Evolutionary conservation across 2,329 filamentous ascomycete genomes (phyloP).

Genomic region (Aspergillus sp.): DNA sequence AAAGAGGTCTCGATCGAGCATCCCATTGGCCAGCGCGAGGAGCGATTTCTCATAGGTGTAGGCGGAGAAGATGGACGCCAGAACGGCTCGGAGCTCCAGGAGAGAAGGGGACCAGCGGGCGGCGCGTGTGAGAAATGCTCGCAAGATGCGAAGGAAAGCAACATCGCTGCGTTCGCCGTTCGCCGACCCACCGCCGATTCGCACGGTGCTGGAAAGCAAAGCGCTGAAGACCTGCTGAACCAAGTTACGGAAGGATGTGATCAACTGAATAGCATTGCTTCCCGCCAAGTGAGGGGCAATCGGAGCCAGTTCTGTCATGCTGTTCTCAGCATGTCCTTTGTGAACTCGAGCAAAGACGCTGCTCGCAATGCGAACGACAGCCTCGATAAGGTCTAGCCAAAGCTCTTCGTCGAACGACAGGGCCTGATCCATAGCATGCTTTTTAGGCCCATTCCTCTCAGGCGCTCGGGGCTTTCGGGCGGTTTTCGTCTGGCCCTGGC

Average conservation of each 20-base stretch:
- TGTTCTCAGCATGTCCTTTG: conserved; percentile 29
- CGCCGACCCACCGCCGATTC: conserved; percentile 26
- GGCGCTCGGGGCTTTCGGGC: conserved; percentile 33
- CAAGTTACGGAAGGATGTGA: conserved; percentile 67
- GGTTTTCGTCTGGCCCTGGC: conserved; percentile 75
- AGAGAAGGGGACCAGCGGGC: conserved; percentile 79
- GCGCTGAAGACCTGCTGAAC: conserved; percentile 92
- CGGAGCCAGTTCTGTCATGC: conserved; percentile 15
- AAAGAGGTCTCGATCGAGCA: conserved; percentile 87
- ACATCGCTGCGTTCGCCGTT: conserved; percentile 51
- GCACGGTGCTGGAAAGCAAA: conserved; percentile 72
- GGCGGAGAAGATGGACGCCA: conserved; percentile 87
- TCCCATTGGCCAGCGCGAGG: conserved; percentile 75
- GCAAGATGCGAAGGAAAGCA: conserved; percentile 83
- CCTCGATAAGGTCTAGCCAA: conserved; percentile 65
- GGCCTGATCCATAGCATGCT: conserved; percentile 52
- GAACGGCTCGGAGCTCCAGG: conserved; percentile 78
- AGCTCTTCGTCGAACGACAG: conserved; percentile 60
- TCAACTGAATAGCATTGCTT: conserved; percentile 46
- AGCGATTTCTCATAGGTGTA: conserved; percentile 95
- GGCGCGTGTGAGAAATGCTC: conserved; percentile 81
- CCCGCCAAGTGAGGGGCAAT: conserved; percentile 14
- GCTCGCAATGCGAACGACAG: conserved; percentile 61
- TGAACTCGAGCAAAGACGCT: conserved; percentile 58
- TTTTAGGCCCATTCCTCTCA: conserved; percentile 35